Conservation (phyloP, 2,329 filamentous ascomycete genomes). For the Cladosporium cucumerinum region DNA sequence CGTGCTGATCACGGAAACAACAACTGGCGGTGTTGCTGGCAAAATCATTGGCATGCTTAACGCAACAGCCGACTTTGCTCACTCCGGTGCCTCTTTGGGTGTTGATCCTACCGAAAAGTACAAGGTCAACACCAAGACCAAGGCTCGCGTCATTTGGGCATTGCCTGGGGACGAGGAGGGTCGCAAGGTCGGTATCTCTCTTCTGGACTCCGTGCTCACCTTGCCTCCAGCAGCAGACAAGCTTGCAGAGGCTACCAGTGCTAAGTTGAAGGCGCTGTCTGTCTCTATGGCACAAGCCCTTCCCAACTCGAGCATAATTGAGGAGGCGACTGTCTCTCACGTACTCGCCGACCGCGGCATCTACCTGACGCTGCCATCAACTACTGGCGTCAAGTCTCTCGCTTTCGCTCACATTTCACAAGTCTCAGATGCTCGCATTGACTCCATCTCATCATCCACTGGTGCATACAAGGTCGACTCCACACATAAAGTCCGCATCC, state of each 20-base stretch:
- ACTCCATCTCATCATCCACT: constrained; percentile 70
- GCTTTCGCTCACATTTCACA: constrained; percentile 92
- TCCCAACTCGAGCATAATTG: constrained; percentile 70
- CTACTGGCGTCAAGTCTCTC: constrained; percentile 1
- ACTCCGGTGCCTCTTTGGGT: constrained; percentile 66
- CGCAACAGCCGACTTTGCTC: constrained; percentile 83
- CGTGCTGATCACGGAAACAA: constrained; percentile 73
- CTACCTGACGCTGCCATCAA: constrained; percentile 61
- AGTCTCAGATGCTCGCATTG: constrained; percentile 84
- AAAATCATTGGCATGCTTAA: constrained; percentile 92
- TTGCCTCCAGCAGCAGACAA: constrained; percentile 48
- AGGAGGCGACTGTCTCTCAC: constrained; percentile 73
- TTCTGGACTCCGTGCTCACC: constrained; percentile 77
- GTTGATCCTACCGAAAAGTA: constrained; percentile 63
- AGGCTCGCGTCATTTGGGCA: constrained; percentile 81
- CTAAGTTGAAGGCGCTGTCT: constrained; percentile 28
- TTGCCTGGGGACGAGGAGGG: constrained; percentile 70
- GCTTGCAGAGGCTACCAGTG: constrained; percentile 35
- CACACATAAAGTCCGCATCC: constrained; percentile 73
- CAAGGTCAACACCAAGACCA: constrained; percentile 78
- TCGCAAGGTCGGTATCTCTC: constrained; percentile 80
- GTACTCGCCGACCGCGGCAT: constrained; percentile 79
- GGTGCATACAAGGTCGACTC: constrained; percentile 77
- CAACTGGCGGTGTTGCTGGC: constrained; percentile 71
- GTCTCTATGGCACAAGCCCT: constrained; percentile 48